Conservation (phyloP, 75 land plant species). For the Sequoiadendron giganteum region DNA sequence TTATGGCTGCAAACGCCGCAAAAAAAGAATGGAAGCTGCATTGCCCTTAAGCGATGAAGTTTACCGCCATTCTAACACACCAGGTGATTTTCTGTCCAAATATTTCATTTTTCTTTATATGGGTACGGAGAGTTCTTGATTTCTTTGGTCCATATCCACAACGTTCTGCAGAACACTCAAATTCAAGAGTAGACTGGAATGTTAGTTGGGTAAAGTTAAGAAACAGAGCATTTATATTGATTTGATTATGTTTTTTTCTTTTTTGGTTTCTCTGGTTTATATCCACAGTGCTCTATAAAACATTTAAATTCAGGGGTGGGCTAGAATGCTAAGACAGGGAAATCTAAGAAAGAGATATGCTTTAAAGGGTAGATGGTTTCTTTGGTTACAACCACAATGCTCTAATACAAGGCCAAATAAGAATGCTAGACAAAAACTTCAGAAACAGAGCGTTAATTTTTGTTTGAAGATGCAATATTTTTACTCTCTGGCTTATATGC, state of each 20-base stretch:
- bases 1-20: conserved; percentile 7
- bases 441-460: neutral
- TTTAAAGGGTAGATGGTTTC: neutral
- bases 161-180: no score
- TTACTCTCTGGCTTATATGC: neutral
- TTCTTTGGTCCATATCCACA: no score
- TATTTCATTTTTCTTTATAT: neutral
- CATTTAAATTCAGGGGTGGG: neutral
- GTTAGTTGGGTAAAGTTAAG: no score
- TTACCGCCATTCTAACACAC: neutral
- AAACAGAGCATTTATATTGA: no score
- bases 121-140: neutral
- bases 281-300: neutral
- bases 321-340: neutral
- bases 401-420: neutral
- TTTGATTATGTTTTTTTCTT: neutral
- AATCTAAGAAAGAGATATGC: neutral
- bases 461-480: neutral
- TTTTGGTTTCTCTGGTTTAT: neutral
- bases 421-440: neutral
- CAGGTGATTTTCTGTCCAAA: neutral
- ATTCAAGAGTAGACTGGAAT: no score
- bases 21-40: neutral
- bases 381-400: neutral
- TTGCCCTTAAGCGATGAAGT: neutral